These are phyloP conservation scores for Phaffia rhodozyma DNA, from an alignment of 1,284 basidiomycete genomes.

Conservation along the genomic window DNA sequence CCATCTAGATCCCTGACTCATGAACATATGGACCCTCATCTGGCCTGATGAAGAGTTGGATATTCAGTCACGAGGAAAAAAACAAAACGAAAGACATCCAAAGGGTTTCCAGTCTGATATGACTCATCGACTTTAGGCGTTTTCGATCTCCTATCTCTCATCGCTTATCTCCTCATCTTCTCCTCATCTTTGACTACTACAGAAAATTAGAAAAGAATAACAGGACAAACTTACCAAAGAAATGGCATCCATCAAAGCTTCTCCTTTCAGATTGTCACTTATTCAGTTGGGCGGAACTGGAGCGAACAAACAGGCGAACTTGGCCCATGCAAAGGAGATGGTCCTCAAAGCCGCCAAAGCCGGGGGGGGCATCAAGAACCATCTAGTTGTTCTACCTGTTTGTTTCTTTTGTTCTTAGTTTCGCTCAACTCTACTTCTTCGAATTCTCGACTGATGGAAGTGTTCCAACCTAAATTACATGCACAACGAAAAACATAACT, in stretches of 20 bases:
- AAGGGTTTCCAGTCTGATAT: background rate
- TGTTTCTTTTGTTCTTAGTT: slow-evolving; percentile 23
- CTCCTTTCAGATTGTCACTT: slow-evolving; percentile 47
- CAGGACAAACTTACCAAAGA: background rate
- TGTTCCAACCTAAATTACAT: too few species aligned
- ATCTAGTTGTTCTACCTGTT: slow-evolving; percentile 80
- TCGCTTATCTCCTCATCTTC: background rate
- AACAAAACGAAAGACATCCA: background rate
- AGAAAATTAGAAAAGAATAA: background rate
- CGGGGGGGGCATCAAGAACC: slow-evolving; percentile 41
- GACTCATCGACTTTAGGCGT: background rate
- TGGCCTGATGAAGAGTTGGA: too few species aligned
- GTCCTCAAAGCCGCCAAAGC: slow-evolving; percentile 55
- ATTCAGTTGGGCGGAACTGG: slow-evolving; percentile 59
- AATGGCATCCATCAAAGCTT: slow-evolving; percentile 16
- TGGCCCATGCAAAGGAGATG: slow-evolving; percentile 66
- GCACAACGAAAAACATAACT: too few species aligned
- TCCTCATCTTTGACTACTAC: background rate
- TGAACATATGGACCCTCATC: too few species aligned
- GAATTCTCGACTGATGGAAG: background rate
- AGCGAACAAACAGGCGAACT: slow-evolving; percentile 55
- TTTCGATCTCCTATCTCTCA: background rate
- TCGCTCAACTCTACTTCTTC: background rate
- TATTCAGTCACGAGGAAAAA: too few species aligned
- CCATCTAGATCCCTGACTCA: too few species aligned